These are phyloP conservation scores for Aquilaria agallochum DNA, from an alignment of 441 rosid species.

Conservation along the genomic window DNA sequence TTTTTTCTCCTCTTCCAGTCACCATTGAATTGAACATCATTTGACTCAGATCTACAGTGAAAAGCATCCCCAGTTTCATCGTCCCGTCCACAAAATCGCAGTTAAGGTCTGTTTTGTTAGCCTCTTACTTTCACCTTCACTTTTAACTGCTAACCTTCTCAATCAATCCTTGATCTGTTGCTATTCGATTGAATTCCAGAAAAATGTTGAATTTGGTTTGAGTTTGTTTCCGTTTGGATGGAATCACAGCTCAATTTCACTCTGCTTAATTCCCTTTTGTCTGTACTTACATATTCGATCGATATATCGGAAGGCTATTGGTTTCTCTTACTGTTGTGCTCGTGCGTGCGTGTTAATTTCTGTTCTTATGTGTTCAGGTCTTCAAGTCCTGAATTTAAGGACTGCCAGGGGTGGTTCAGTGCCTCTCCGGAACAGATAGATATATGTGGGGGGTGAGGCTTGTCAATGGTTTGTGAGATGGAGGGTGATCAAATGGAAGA, in stretches of 20 bases:
- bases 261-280: too few species aligned
- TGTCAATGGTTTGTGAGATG: conserved; percentile 49
- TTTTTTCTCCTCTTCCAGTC: conserved; percentile 19
- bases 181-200: conserved; percentile 16
- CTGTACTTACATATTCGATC: background rate
- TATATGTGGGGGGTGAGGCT: conserved; percentile 15
- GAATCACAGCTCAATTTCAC: too few species aligned
- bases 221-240: background rate
- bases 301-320: background rate
- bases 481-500: conserved; percentile 69
- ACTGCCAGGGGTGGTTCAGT: too few species aligned
- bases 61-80: conserved; percentile 3
- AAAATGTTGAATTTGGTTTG: conserved; percentile 31
- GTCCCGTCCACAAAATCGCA: background rate
- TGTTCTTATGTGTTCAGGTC: too few species aligned
- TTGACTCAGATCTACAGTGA: conserved; percentile 52
- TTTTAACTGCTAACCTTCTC: background rate
- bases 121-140: conserved; percentile 17
- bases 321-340: background rate
- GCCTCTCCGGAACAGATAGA: too few species aligned
- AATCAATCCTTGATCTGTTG: conserved; percentile 21
- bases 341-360: background rate
- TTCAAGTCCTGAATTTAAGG: too few species aligned
- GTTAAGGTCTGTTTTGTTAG: conserved; percentile 11
- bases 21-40: conserved; percentile 37